Base-by-base conservation (phyloP, 306 rosid species). In the Albizia julibrissin region DNA sequence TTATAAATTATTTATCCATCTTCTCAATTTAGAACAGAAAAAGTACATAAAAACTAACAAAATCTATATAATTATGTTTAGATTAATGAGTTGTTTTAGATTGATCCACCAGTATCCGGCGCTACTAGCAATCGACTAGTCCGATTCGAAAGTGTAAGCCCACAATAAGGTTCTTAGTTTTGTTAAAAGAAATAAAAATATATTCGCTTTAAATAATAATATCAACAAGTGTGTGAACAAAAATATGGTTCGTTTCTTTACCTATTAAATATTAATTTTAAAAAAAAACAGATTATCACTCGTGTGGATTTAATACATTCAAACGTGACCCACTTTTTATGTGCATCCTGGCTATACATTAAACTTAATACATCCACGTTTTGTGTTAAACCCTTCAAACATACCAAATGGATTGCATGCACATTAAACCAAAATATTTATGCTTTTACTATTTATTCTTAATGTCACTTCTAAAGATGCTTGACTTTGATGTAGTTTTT, bases 401-500 rank as follows among this genome's bases (percentile, higher is more conserved):
- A 58, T 12, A 59, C 67, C 67, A 3, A 56, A 56, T 21, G 64
- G 26, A 21, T 58, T 22, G 14, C 14, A 58, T 33, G 22, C 16
- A 34, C 42, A 19, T 9, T 62, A 59, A 44, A 77, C 33, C 71
- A 68, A 58, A 66, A 54, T 1, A 78, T 50, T 24, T 39, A 10
- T 34, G 27, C 74, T 3, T n/a, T 61, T 76, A 39, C 8, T 27
- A 3, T 34, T 15, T 19, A 37, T 6, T 37, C 39, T 34, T 62
- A 62, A 44, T 27, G 19, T 74, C 49, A 59, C 86, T 74, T 89
- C 65, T 37, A 89, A 87, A 89, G 87, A 88, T 87, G 81, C 70
- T 80, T 75, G 37, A 64, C n/a, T 27, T 14, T 64, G n/a, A 26
- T 64, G 37, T 6, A 14, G n/a, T 64, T 40, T 11, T 11, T 5